Evolutionary conservation across 352 stramenopile genomes (phyloP).

Genomic region (Ophiocytium majus): DNA sequence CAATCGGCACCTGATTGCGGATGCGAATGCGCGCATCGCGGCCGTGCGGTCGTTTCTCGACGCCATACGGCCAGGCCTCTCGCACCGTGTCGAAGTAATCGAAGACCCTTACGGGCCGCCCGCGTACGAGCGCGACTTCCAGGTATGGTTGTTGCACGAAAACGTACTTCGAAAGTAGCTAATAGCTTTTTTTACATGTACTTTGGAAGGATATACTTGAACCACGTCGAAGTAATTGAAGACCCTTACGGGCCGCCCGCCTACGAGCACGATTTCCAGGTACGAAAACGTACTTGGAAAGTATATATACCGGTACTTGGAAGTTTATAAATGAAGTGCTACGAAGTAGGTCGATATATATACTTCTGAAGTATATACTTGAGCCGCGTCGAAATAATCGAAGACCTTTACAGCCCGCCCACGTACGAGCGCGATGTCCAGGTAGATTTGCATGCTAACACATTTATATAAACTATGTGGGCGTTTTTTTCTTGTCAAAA

Average conservation of each 20-base stretch:
- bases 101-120: slow-evolving; percentile 76
- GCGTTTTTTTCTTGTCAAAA: too few species aligned
- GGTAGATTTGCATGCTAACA: too few species aligned
- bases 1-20: neutral
- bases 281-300: too few species aligned
- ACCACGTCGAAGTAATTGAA: slow-evolving; percentile 71
- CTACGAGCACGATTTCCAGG: slow-evolving; percentile 63
- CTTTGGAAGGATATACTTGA: too few species aligned
- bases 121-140: slow-evolving; percentile 66
- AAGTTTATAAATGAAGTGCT: too few species aligned
- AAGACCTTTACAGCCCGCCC: slow-evolving; percentile 75
- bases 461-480: too few species aligned
- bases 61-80: slow-evolving; percentile 68
- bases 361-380: slow-evolving; percentile 43
- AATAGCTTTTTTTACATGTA: too few species aligned
- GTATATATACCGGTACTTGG: too few species aligned
- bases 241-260: slow-evolving; percentile 78
- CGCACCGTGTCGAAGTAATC: slow-evolving; percentile 70
- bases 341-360: neutral
- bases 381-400: slow-evolving; percentile 70
- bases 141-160: too few species aligned
- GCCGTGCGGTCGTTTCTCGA: slow-evolving; percentile 60
- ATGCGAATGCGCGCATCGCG: neutral
- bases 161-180: too few species aligned
- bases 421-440: slow-evolving; percentile 70